Percentiles rank a stretch among this genome's conserved stretches.
phyloP scores from a whole-genome alignment of 1,284 basidiomycete genomes.

The Ganoderma resinaceum region DNA sequence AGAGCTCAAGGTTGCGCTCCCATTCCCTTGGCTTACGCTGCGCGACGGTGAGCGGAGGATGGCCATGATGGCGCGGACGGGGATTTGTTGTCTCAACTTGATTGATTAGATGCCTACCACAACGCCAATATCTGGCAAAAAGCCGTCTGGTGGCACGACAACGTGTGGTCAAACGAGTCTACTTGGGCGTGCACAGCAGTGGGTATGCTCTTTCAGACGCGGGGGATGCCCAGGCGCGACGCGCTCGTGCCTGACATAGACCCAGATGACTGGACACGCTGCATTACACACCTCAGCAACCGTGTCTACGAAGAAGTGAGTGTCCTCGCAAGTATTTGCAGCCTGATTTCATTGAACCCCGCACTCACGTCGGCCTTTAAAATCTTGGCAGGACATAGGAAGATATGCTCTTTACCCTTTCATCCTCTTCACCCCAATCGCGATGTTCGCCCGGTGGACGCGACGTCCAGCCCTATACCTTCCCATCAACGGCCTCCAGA shows the following conservation, averaged over 20 bases:
- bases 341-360: not conserved
- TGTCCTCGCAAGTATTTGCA: not conserved
- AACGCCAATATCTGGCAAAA: slow-evolving; percentile 5
- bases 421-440: slow-evolving; percentile 2
- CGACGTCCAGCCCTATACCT: not conserved
- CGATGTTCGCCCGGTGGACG: slow-evolving; percentile 17
- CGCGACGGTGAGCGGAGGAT: not conserved
- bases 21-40: not conserved
- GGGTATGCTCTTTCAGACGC: not conserved
- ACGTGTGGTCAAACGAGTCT: slow-evolving; percentile 11
- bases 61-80: not conserved
- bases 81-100: no score
- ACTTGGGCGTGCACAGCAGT: not conserved
- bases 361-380: not conserved
- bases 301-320: slow-evolving; percentile 3
- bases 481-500: slow-evolving; percentile 12
- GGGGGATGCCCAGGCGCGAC: not conserved
- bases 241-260: not conserved
- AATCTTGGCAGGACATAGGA: not conserved
- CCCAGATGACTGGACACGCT: slow-evolving; percentile 12
- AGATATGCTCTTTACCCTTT: not conserved
- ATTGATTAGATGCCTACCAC: not conserved
- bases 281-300: slow-evolving; percentile 16
- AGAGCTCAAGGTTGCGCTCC: not conserved
- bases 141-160: slow-evolving; percentile 17